Percentiles rank a stretch among this genome's conserved stretches.
Evolutionary conservation across 495 filamentous ascomycete genomes (phyloP).

Genomic region (Penicillium argentinense): DNA sequence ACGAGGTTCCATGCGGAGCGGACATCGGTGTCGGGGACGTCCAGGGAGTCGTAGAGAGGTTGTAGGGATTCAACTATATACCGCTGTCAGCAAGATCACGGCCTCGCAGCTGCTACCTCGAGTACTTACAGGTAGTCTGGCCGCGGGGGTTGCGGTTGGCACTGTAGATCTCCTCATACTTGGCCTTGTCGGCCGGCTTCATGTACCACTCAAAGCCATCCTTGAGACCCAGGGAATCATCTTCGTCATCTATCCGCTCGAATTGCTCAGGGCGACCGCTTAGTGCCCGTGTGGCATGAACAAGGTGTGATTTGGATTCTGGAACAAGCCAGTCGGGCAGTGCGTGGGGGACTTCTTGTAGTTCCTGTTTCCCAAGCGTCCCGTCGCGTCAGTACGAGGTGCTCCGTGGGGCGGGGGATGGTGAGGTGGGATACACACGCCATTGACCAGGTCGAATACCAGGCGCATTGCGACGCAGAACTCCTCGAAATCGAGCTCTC

Average conservation of each 20-base stretch:
- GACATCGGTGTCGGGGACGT: conserved; percentile 94
- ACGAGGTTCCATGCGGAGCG: conserved; percentile 95
- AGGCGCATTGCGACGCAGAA: conserved; percentile 98
- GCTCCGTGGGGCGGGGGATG: not conserved
- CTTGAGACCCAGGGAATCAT: conserved; percentile 79
- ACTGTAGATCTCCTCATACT: conserved; percentile 95
- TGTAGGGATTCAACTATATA: conserved; percentile 76
- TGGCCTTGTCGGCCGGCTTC: conserved; percentile 81
- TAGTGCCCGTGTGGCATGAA: conserved; percentile 83
- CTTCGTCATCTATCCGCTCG: conserved; percentile 72
- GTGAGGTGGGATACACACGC: conserved; percentile 56
- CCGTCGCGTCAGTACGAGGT: not conserved
- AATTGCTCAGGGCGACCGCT: conserved; percentile 73
- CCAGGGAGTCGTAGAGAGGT: conserved; percentile 83
- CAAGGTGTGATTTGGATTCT: conserved; percentile 93
- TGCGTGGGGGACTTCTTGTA: conserved; percentile 74
- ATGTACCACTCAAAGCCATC: conserved; percentile 99
- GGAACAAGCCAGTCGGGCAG: conserved; percentile 96
- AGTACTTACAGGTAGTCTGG: conserved; percentile 70
- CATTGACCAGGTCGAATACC: conserved; percentile 95
- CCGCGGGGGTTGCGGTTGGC: conserved; percentile 84
- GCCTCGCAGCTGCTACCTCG: conserved; percentile 2
- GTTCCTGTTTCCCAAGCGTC: conserved; percentile 60
- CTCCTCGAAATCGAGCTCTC: conserved; percentile 97
- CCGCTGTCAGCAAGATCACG: too few species aligned